These are phyloP conservation scores for Populus deltoides DNA, from an alignment of 345 rosid genomes.

Conservation along the genomic window DNA sequence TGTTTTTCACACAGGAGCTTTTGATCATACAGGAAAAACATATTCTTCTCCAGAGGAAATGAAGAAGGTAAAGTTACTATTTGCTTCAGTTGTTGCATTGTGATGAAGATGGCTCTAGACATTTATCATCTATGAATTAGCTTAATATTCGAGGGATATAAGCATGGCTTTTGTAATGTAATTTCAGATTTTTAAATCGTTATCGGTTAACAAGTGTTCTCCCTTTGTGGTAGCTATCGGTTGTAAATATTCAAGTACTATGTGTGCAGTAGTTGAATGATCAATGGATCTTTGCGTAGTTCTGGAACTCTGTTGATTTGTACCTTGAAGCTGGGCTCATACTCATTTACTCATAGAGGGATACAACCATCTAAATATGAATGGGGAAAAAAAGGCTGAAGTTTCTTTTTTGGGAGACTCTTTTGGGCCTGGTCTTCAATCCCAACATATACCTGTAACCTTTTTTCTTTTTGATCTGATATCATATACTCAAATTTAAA, in stretches of 20 bases:
- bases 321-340: background rate
- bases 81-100: background rate
- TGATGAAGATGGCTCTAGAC: background rate
- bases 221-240: background rate
- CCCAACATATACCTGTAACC: background rate
- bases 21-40: slow-evolving; percentile 80
- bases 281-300: background rate
- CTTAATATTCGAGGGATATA: background rate
- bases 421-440: background rate
- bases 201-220: background rate
- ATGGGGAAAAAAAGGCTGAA: background rate
- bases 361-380: background rate
- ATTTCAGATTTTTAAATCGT: background rate
- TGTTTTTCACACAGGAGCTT: slow-evolving; percentile 94
- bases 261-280: background rate
- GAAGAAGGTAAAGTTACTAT: slow-evolving; percentile 52
- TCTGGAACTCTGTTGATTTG: background rate
- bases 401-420: background rate
- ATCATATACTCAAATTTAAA: no score
- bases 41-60: slow-evolving; percentile 74
- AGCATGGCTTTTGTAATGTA: background rate
- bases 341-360: background rate
- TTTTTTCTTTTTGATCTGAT: background rate
- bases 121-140: background rate
- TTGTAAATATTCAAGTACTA: background rate